Percentiles rank a stretch among this genome's conserved stretches.
phyloP scores from a whole-genome alignment of 345 rosid species.

The Mallotus nudiflorus region DNA sequence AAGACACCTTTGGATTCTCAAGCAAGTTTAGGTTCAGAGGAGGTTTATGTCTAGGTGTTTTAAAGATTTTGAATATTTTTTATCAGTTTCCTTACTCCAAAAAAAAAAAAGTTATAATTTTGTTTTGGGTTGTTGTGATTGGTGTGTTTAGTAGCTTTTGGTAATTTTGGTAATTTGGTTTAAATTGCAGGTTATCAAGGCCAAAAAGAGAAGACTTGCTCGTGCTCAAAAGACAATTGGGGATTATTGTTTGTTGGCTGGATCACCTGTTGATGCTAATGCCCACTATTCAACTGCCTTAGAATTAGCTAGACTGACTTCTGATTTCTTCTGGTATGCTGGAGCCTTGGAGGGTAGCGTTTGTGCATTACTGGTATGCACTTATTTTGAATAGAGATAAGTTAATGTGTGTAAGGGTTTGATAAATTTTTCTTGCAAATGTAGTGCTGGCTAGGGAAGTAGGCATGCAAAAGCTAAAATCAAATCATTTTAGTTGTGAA shows the following conservation, averaged over 20 bases:
- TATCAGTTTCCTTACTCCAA: slow-evolving; percentile 7
- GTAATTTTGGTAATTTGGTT: slow-evolving; percentile 22
- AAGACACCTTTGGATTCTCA: slow-evolving; percentile 99
- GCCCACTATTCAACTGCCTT: slow-evolving; percentile 93
- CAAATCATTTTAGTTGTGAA: background rate
- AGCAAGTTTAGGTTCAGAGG: slow-evolving; percentile 98
- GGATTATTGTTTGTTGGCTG: slow-evolving; percentile 95
- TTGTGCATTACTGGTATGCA: slow-evolving; percentile 83
- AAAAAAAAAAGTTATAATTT: background rate
- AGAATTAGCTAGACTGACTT: slow-evolving; percentile 85
- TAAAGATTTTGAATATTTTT: slow-evolving; percentile 48
- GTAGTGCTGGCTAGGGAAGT: too few species aligned
- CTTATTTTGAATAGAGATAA: background rate
- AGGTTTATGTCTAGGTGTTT: slow-evolving; percentile 97
- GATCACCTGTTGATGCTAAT: slow-evolving; percentile 98
- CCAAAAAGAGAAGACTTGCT: slow-evolving; percentile 89
- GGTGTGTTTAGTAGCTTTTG: slow-evolving; percentile 23
- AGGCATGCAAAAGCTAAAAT: too few species aligned
- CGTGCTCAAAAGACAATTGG: slow-evolving; percentile 99
- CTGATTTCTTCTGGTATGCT: slow-evolving; percentile 94
- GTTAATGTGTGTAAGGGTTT: too few species aligned
- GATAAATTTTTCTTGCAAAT: background rate
- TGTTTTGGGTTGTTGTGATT: background rate
- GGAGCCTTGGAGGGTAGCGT: slow-evolving; percentile 98
- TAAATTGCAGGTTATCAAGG: slow-evolving; percentile 81